phyloP scores from a whole-genome alignment of 106 monocot genomes.

The Phalaenopsis aphrodite region DNA sequence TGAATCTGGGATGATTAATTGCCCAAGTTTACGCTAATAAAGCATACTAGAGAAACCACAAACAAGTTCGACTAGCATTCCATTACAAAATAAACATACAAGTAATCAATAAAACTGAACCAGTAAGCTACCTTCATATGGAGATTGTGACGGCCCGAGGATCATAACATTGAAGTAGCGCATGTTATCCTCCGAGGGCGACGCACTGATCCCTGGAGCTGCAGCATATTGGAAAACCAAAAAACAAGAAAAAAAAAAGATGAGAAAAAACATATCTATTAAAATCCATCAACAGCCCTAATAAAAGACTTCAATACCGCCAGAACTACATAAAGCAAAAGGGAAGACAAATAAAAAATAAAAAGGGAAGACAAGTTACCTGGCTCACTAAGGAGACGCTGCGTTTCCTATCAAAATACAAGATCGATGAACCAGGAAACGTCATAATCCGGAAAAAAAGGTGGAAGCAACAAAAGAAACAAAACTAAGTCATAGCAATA shows the following conservation, averaged over 20 bases:
- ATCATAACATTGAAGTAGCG: conserved; percentile 97
- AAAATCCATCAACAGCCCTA: neutral
- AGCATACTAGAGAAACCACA: neutral
- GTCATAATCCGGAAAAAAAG: neutral
- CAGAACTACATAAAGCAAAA: neutral
- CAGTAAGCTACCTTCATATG: conserved; percentile 68
- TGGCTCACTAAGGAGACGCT: conserved; percentile 90
- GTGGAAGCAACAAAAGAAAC: neutral
- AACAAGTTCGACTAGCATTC: too few species aligned
- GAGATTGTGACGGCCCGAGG: conserved; percentile 79
- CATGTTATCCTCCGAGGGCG: conserved; percentile 97
- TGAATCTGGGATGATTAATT: neutral
- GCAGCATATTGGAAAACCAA: conserved; percentile 4
- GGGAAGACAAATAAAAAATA: neutral
- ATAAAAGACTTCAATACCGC: neutral
- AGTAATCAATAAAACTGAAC: neutral
- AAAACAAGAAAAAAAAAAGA: neutral
- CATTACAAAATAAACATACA: neutral
- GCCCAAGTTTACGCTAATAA: neutral
- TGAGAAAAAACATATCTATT: neutral
- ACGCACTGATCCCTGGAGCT: conserved; percentile 97
- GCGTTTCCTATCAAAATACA: conserved; percentile 55
- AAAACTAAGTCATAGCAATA: neutral
- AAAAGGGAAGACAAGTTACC: conserved; percentile 23
- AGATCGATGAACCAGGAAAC: neutral